Percentiles rank a stretch among this genome's conserved stretches.
Evolutionary conservation across 129 eudicot species (phyloP).

Genomic region (Flaveria ramosissima): DNA sequence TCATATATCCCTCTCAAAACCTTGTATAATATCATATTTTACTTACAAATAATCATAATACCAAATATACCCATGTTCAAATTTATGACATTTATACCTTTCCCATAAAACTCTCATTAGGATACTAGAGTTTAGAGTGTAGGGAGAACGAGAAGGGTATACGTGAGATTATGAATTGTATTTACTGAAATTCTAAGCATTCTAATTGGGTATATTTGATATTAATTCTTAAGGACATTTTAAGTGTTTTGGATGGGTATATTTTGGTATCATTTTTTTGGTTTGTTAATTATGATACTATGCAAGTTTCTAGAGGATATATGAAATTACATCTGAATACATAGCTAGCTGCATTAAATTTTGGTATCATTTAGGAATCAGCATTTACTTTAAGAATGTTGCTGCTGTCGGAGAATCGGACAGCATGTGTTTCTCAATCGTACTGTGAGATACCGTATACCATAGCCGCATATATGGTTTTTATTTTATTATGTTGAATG

Average conservation of each 20-base stretch:
- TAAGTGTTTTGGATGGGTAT: background rate
- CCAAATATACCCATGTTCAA: background rate
- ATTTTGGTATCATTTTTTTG: background rate
- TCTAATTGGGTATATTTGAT: no score
- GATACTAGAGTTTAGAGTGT: background rate
- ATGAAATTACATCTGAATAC: background rate
- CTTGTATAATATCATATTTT: background rate
- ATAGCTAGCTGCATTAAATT: background rate
- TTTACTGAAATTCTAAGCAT: background rate
- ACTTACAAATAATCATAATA: background rate
- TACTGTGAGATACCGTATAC: background rate
- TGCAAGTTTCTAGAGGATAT: background rate
- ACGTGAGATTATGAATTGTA: background rate
- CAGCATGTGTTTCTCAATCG: background rate
- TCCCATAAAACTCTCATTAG: background rate
- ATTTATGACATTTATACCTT: background rate
- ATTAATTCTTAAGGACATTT: no score
- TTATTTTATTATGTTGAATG: constrained; percentile 18
- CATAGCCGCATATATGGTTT: background rate
- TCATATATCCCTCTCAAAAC: background rate
- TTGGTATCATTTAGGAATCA: background rate
- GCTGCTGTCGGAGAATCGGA: background rate
- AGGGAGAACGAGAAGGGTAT: background rate
- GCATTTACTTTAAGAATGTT: background rate
- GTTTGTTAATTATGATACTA: background rate